Base-by-base conservation (phyloP, 495 filamentous ascomycete species). In the Saxophila tyrrhenica region DNA sequence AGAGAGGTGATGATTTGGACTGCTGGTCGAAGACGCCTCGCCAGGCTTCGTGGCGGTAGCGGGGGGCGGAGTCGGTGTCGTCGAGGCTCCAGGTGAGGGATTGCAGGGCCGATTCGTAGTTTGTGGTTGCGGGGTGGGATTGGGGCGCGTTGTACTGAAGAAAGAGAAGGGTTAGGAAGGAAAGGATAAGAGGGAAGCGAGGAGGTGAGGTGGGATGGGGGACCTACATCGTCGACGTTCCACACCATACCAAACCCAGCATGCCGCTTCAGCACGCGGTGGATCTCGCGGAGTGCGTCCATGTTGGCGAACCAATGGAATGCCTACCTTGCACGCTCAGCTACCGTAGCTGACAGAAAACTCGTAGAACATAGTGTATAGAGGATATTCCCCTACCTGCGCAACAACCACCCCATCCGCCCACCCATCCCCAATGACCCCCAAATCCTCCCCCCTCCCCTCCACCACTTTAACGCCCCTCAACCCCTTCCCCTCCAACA, bases 311-410 rank as follows among this genome's bases (percentile, higher is more conserved):
- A 85, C 80, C 81, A 65, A 48, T 65, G 62, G 57, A 62, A 65
- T 35, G 62, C 60, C 62, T 62, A 52, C 23, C 44, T n/a, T n/a
- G n/a, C n/a, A n/a, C n/a, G n/a, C n/a, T n/a, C n/a, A n/a, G n/a
- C n/a, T n/a, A n/a, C n/a, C n/a, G n/a, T n/a, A n/a, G n/a, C n/a
- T n/a, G n/a, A n/a, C n/a, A n/a, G n/a, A n/a, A n/a, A n/a, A n/a
- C n/a, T n/a, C n/a, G n/a, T n/a, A n/a, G n/a, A n/a, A n/a, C n/a
- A n/a, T n/a, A n/a, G n/a, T n/a, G n/a, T n/a, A n/a, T n/a, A n/a
- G n/a, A n/a, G n/a, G n/a, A n/a, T n/a, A n/a, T n/a, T n/a, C n/a
- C 16, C 71, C 63, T 69, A 85, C 82, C 75, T 85, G 82, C 32
- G 83, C 79, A 53, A 70, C 74, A 65, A 86, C 71, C 16, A 82